Base-by-base conservation (phyloP, 208 protist species). In the Trypanosomatidae sp. region DNA sequence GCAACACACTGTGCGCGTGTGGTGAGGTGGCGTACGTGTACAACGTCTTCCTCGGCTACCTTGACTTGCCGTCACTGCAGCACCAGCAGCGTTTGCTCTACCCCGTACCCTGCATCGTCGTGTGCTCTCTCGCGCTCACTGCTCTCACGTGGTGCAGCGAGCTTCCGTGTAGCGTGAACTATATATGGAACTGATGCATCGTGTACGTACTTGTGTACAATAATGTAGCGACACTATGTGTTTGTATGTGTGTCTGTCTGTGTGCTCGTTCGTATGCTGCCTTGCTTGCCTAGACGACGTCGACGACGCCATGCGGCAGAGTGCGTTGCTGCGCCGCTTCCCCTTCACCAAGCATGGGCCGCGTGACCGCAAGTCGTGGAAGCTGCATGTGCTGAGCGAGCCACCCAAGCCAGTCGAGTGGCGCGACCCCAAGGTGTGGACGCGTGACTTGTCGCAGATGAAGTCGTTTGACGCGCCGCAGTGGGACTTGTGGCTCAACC, bases 381-480 rank as follows among this genome's bases (percentile, higher is more conserved):
- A 94, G 58, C 81, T 88, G 37, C 81, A 94, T 55, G 81, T 94
- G 6, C 60, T 94, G 26, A 88, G 67, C 23, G 82, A 92, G 43
- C 83, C 83, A 0, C 87, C 87, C 0, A 90, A 92, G 48, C 87
- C 87, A 30, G 35, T 92, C 8, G 71, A 84, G 33, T 90, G 83
- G 80, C 82, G 87, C 54, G 87, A 95, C 61, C 87, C 82, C 4
- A 92, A 89, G 33, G 87, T 95, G 40, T 95, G 87, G 87, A 95
- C 73, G 10, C 88, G 79, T 53, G 83, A 92, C 39, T 53, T 90
- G 43, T 80, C 53, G 23, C 63, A 79, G 40, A 87, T 89, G 83
- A 95, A 95, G 61, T 91, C 80, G 1, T 95, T 95, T 54, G 81
- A 92, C 18, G 83, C 87, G 1, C 87, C 87, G 13, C 83, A 92